Percentiles rank a stretch among this genome's conserved stretches.
These are phyloP conservation scores for Monilinia polystroma DNA, from an alignment of 2,329 filamentous ascomycete species.

Conservation along the genomic window DNA sequence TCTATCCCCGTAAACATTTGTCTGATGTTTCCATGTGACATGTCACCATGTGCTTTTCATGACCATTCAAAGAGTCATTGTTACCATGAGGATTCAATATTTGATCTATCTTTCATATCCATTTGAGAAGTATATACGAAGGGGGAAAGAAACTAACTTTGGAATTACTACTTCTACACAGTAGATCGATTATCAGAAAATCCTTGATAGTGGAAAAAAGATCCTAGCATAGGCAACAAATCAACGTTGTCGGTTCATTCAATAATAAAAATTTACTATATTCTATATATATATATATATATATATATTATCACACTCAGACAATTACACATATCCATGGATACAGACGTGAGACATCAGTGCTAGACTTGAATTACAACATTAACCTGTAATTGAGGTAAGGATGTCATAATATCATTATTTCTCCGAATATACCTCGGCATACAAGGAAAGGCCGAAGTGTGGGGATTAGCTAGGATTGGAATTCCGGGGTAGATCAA, in stretches of 20 bases:
- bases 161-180: no score
- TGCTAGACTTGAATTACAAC: not conserved
- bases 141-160: not conserved
- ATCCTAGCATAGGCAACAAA: no score
- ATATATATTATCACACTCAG: no score
- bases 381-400: not conserved
- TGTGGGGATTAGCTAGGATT: conserved; percentile 14
- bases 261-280: no score
- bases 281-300: no score
- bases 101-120: not conserved
- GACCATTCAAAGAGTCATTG: not conserved
- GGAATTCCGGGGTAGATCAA: conserved; percentile 22
- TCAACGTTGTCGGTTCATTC: no score
- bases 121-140: not conserved
- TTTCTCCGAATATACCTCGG: conserved; percentile 20
- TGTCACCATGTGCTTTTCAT: not conserved
- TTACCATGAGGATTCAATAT: not conserved
- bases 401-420: not conserved
- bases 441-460: conserved; percentile 11
- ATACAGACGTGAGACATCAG: not conserved
- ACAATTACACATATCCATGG: no score
- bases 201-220: no score
- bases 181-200: no score
- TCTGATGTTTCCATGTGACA: not conserved
- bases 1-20: not conserved